phyloP scores from a whole-genome alignment of 2,329 filamentous ascomycete species.

The Colletotrichum tropicicola region DNA sequence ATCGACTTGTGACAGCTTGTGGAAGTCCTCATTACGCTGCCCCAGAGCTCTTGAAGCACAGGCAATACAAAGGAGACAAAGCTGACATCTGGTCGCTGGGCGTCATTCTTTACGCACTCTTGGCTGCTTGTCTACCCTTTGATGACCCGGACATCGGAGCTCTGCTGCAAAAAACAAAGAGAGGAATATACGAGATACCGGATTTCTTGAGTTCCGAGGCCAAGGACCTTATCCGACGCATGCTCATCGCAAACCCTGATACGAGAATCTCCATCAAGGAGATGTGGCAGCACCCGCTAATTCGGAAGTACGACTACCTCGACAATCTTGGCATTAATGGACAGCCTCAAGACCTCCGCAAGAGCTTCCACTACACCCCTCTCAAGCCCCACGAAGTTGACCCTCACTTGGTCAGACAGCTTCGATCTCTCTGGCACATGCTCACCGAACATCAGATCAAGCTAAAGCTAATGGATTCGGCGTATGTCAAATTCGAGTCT shows the following conservation, averaged over 20 bases:
- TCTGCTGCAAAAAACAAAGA: slow-evolving; percentile 70
- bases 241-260: slow-evolving; percentile 81
- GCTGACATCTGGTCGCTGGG: slow-evolving; percentile 96
- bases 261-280: slow-evolving; percentile 81
- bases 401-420: slow-evolving; percentile 81
- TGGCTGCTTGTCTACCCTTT: slow-evolving; percentile 87
- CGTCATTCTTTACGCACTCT: slow-evolving; percentile 87
- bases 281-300: slow-evolving; percentile 88
- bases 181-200: slow-evolving; percentile 70
- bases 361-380: slow-evolving; percentile 69
- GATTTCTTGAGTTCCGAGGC: slow-evolving; percentile 72
- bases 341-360: slow-evolving; percentile 65
- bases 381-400: slow-evolving; percentile 76
- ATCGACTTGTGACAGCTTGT: slow-evolving; percentile 87
- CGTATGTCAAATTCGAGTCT: slow-evolving; percentile 7
- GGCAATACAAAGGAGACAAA: slow-evolving; percentile 82
- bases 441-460: slow-evolving; percentile 78
- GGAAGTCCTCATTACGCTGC: slow-evolving; percentile 97
- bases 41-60: slow-evolving; percentile 84
- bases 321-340: slow-evolving; percentile 70
- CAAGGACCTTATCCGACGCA: slow-evolving; percentile 79
- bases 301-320: slow-evolving; percentile 83
- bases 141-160: slow-evolving; percentile 70
- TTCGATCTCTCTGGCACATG: slow-evolving; percentile 92
- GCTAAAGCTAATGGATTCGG: slow-evolving; percentile 62